Evolutionary conservation across 2,329 filamentous ascomycete species (phyloP).

Genomic region (Calonectria crousiana): DNA sequence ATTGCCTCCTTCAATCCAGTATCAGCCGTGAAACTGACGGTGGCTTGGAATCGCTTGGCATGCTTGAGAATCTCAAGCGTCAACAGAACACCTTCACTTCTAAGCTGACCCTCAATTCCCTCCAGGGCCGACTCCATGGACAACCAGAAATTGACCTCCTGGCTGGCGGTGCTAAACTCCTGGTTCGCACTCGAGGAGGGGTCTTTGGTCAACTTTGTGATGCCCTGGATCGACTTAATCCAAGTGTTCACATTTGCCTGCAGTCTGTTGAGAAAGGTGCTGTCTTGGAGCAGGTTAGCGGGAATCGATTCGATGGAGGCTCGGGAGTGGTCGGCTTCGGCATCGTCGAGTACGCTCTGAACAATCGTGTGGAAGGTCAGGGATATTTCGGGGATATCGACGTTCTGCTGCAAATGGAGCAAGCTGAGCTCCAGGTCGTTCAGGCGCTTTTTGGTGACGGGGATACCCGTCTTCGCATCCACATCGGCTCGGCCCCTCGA

Average conservation of each 20-base stretch:
- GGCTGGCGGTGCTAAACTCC: constrained; percentile 79
- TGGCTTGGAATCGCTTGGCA: constrained; percentile 97
- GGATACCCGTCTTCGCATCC: constrained; percentile 93
- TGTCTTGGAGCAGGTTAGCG: constrained; percentile 82
- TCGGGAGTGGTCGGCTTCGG: constrained; percentile 73
- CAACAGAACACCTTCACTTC: constrained; percentile 87
- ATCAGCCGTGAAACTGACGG: constrained; percentile 95
- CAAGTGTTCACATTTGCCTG: constrained; percentile 95
- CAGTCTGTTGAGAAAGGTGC: constrained; percentile 90
- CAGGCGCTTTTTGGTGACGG: constrained; percentile 96
- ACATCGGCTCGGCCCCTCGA: constrained; percentile 82
- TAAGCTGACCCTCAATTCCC: constrained; percentile 88
- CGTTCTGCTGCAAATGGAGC: constrained; percentile 94
- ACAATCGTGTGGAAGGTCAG: constrained; percentile 91
- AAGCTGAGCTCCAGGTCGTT: constrained; percentile 93
- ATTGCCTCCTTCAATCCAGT: constrained; percentile 96
- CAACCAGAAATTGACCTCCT: constrained; percentile 99
- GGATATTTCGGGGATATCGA: constrained; percentile 94
- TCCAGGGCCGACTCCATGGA: constrained; percentile 96
- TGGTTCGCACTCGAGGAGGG: constrained; percentile 71
- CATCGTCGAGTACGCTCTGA: constrained; percentile 85
- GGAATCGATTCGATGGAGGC: constrained; percentile 86
- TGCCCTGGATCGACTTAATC: constrained; percentile 98
- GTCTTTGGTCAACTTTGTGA: constrained; percentile 94
- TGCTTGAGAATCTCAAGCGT: constrained; percentile 96